These are phyloP conservation scores for Debaryomycetaceae sp. DNA, from an alignment of 1,139 yeast species.

Conservation along the genomic window DNA sequence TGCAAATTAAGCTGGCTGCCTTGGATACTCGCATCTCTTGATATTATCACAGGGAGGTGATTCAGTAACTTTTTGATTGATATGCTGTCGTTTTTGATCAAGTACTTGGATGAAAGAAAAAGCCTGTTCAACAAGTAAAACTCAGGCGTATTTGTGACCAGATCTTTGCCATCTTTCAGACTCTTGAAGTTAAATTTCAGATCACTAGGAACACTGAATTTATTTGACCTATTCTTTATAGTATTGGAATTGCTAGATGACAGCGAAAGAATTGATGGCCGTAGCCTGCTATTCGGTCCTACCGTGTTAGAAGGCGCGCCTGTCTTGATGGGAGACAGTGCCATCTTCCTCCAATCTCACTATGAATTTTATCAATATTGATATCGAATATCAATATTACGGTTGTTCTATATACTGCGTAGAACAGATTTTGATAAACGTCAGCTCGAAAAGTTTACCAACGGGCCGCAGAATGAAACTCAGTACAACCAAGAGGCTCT, in stretches of 20 bases:
- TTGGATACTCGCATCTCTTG: constrained; percentile 9
- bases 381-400: neutral
- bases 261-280: neutral
- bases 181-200: constrained; percentile 1
- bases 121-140: constrained; percentile 31
- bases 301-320: neutral
- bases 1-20: constrained; percentile 27
- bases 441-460: neutral
- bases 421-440: neutral
- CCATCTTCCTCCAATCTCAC: neutral
- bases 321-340: neutral
- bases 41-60: constrained; percentile 25
- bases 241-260: neutral
- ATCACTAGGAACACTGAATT: constrained; percentile 2
- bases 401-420: neutral
- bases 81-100: constrained; percentile 15
- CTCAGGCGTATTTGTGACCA: constrained; percentile 13
- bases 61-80: constrained; percentile 23
- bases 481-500: constrained; percentile 3
- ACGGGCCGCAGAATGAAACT: too few relatives aligned
- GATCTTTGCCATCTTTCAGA: constrained; percentile 1
- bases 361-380: too few relatives aligned
- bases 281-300: neutral
- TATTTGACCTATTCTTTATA: neutral
- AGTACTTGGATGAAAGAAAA: constrained; percentile 30